A percentile compares a stretch with the other conserved stretches of the same genome.
Evolutionary conservation across 805 yeast species (phyloP).

Genomic region (Zygosaccharomyces siamensis): DNA sequence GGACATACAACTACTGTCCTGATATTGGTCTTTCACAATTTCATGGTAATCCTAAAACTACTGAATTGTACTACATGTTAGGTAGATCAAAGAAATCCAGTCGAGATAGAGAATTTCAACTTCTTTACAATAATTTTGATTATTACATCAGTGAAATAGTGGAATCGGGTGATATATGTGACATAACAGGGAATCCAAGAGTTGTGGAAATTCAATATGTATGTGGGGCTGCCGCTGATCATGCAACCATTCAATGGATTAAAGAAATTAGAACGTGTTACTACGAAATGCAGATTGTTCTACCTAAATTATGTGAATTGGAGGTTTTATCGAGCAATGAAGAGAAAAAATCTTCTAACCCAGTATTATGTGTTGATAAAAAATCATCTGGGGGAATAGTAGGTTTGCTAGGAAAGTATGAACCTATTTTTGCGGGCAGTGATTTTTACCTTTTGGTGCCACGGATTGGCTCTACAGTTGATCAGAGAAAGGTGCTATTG

Average conservation of each 20-base stretch:
- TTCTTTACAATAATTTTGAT: conserved; percentile 35
- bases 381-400: conserved; percentile 5
- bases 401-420: conserved; percentile 19
- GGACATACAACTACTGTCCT: conserved; percentile 51
- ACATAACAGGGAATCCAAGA: conserved; percentile 50
- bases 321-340: conserved; percentile 27
- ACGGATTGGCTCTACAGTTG: not conserved
- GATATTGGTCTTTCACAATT: conserved; percentile 47
- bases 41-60: conserved; percentile 29
- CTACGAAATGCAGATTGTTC: conserved; percentile 47
- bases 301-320: conserved; percentile 46
- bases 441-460: conserved; percentile 26
- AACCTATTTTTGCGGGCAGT: conserved; percentile 27
- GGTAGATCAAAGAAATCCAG: conserved; percentile 22
- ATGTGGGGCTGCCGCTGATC: conserved; percentile 41
- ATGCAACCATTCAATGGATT: conserved; percentile 36
- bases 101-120: conserved; percentile 25
- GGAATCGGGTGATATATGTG: conserved; percentile 55
- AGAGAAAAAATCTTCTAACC: conserved; percentile 21
- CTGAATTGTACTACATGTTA: conserved; percentile 23
- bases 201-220: conserved; percentile 50
- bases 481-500: conserved; percentile 8
- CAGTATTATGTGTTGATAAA: conserved; percentile 15
- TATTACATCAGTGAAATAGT: conserved; percentile 35
- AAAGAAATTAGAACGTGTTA: conserved; percentile 54